Evolutionary conservation across 2,329 filamentous ascomycete species (phyloP), one percentile per base, ranked within the genome.

Genomic region (Cercospora zeae-maydis): DNA sequence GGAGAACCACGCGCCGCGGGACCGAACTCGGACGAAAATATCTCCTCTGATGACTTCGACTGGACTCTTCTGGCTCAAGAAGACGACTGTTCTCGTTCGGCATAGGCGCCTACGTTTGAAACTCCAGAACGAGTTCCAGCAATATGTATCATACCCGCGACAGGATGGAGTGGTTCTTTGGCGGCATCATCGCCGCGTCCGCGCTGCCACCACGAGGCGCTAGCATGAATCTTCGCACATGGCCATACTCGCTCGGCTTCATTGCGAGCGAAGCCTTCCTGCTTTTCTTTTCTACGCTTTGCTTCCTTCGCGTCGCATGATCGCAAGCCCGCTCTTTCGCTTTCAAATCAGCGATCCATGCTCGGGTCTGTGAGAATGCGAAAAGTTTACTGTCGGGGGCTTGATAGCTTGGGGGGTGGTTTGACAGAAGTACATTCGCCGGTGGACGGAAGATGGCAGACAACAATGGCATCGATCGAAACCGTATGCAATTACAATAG

Each of bases 21-120:
- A 27, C n/a, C 34, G 1, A 21, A 13, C 33, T 16, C 19, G 16
- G 57, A 39, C 24, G 45, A 53, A 16, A 39, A 31, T 9, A 27
- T 31, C 30, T 53, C 36, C 21, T 51, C 57, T 27, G 57, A 59
- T 27, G 57, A 59, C 10, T 30, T 59, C 53, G 57, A 59, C 24
- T 59, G 57, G 57, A 27, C 45, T 31, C 33, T 59, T 16, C 21
- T 59, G 14, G 47, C 36, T 31, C 27, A 31, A 51, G 57, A 31
- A 51, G 57, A 52, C 24, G 45, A 19, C 30, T 31, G 11, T n/a
- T 31, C 30, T 8, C n/a, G 10, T 19, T 24, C 34, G 9, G 33
- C 45, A 19, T 59, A 52, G 56, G 31, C 30, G 45, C 14, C 56
- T 51, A 21, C n/a, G 34, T 52, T n/a, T 27, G 24, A 47, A 19